Evolutionary conservation across 208 protist genomes (phyloP).

Genomic region (Crithidia expoeki): DNA sequence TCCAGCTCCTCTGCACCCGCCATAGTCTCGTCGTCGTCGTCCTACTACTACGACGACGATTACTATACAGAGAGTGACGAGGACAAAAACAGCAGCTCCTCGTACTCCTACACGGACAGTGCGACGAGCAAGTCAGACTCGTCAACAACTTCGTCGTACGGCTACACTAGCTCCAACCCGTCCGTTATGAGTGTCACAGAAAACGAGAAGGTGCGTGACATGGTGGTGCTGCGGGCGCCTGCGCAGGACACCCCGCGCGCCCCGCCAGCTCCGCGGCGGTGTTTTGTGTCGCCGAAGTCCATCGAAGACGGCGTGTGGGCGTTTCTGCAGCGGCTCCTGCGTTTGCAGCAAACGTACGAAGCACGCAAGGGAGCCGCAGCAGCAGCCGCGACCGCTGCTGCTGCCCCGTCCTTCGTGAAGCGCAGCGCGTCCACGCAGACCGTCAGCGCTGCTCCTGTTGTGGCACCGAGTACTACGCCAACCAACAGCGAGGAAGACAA

Average conservation of each 20-base stretch:
- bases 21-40: constrained; percentile 13
- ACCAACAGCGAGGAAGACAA: not conserved
- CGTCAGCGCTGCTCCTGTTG: not conserved
- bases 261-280: constrained; percentile 44
- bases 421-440: not conserved
- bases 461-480: not conserved
- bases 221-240: constrained; percentile 48
- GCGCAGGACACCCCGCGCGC: constrained; percentile 38
- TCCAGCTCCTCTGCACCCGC: constrained; percentile 7
- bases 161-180: constrained; percentile 20
- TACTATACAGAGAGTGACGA: constrained; percentile 7
- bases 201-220: constrained; percentile 33
- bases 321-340: constrained; percentile 53
- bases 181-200: constrained; percentile 19
- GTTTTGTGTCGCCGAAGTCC: constrained; percentile 41
- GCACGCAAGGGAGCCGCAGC: not conserved
- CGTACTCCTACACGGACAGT: constrained; percentile 32
- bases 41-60: constrained; percentile 18
- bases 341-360: constrained; percentile 48
- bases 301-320: constrained; percentile 49
- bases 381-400: not conserved
- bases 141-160: constrained; percentile 46
- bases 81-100: constrained; percentile 3
- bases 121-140: constrained; percentile 20
- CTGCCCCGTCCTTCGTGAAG: constrained; percentile 3